Percentiles rank a stretch among this genome's conserved stretches.
Evolutionary conservation across 1,139 yeast species (phyloP).

Genomic region (Kurtzmaniella quercitrusa): DNA sequence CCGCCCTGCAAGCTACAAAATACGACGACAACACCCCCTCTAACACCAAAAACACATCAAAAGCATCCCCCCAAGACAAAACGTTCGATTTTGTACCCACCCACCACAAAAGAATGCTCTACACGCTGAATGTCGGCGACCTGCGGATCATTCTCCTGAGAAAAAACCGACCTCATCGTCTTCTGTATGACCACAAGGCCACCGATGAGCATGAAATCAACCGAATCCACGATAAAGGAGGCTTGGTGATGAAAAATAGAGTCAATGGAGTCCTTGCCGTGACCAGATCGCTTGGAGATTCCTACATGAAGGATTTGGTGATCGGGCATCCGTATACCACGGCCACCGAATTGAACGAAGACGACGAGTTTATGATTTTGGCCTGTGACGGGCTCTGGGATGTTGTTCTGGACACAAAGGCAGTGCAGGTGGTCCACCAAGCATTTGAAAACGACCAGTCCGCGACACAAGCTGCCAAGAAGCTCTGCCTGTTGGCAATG

Average conservation of each 20-base stretch:
- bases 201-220: conserved; percentile 73
- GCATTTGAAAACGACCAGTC: conserved; percentile 35
- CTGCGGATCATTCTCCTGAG: conserved; percentile 79
- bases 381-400: conserved; percentile 98
- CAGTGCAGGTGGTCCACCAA: conserved; percentile 65
- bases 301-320: conserved; percentile 84
- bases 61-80: background rate
- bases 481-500: conserved; percentile 72
- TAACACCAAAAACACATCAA: too few relatives aligned
- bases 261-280: conserved; percentile 96
- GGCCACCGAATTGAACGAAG: conserved; percentile 61
- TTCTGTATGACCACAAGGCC: conserved; percentile 94
- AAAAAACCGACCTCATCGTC: conserved; percentile 65
- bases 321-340: conserved; percentile 93
- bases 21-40: too few relatives aligned
- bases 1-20: too few relatives aligned
- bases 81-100: conserved; percentile 45
- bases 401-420: conserved; percentile 75
- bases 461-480: conserved; percentile 51
- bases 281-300: conserved; percentile 91
- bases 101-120: conserved; percentile 65
- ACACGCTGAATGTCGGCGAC: conserved; percentile 96
- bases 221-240: conserved; percentile 76
- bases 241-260: conserved; percentile 81
- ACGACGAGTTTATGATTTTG: conserved; percentile 71